Evolutionary conservation across 140 eudicot species (phyloP).

Genomic region (Eryngium alpinum): DNA sequence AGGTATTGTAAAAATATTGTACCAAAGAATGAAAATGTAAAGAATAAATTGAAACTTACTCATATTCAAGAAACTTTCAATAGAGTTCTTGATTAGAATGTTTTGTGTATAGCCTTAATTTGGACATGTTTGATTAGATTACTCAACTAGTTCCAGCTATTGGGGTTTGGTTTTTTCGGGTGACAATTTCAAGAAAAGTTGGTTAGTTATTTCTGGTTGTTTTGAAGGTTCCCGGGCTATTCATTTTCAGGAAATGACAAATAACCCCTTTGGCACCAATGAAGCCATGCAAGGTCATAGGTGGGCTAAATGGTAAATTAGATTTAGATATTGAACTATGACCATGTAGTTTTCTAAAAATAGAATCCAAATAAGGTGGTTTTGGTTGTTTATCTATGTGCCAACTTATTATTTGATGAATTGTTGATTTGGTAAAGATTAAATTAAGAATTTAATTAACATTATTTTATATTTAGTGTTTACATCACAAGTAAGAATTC

Average conservation of each 20-base stretch:
- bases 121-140: constrained; percentile 32
- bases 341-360: not conserved
- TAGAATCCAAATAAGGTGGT: not conserved
- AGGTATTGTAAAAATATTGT: constrained; percentile 28
- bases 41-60: constrained; percentile 22
- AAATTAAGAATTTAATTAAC: not conserved
- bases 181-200: constrained; percentile 59
- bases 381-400: not conserved
- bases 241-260: constrained; percentile 8
- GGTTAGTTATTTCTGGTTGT: constrained; percentile 29
- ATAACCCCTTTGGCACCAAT: constrained; percentile 1
- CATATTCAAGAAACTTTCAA: constrained; percentile 25
- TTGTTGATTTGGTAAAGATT: constrained; percentile 13
- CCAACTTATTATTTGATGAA: not conserved
- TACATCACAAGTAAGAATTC: no score
- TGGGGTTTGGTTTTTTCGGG: constrained; percentile 34
- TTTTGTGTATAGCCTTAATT: constrained; percentile 16
- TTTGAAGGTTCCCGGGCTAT: constrained; percentile 29
- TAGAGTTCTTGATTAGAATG: constrained; percentile 22
- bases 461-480: no score
- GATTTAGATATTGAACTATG: not conserved
- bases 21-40: constrained; percentile 25
- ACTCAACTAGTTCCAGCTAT: constrained; percentile 23
- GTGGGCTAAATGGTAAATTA: not conserved
- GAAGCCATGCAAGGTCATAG: not conserved